A percentile compares a stretch with the other conserved stretches of the same genome.
phyloP scores from a whole-genome alignment of 805 yeast genomes.

The Candida piceae region DNA sequence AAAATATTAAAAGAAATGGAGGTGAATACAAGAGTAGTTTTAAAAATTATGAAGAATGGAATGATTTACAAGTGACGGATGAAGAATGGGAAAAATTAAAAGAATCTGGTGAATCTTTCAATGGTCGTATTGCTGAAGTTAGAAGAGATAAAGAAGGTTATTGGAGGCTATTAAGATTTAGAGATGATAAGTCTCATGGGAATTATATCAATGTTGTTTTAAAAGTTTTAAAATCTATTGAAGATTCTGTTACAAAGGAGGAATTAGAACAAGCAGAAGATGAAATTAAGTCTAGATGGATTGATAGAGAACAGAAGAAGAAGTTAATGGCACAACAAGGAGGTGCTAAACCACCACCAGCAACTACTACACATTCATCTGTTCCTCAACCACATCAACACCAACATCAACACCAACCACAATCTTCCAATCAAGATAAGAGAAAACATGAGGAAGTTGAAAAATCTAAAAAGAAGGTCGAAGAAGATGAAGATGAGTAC shows the following conservation, averaged over 20 bases:
- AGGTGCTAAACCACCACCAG: slow-evolving; percentile 14
- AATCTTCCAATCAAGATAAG: slow-evolving; percentile 5
- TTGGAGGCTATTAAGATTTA: slow-evolving; percentile 83
- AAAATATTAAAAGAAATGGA: slow-evolving; percentile 27
- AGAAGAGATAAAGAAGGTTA: slow-evolving; percentile 57
- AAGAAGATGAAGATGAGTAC: slow-evolving; percentile 23
- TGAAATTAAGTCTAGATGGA: slow-evolving; percentile 58
- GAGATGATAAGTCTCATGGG: slow-evolving; percentile 90
- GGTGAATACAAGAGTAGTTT: slow-evolving; percentile 30
- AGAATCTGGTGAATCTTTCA: slow-evolving; percentile 68
- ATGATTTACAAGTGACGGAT: slow-evolving; percentile 54
- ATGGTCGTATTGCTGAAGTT: slow-evolving; percentile 86
- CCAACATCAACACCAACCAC: slow-evolving; percentile 5
- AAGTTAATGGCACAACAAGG: slow-evolving; percentile 16
- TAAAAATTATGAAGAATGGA: slow-evolving; percentile 58
- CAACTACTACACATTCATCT: slow-evolving; percentile 9
- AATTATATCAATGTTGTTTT: slow-evolving; percentile 78
- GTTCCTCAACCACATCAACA: slow-evolving; percentile 2
- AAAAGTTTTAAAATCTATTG: slow-evolving; percentile 77
- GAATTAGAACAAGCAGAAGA: slow-evolving; percentile 60
- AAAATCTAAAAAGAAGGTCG: too few species aligned
- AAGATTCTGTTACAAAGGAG: slow-evolving; percentile 78
- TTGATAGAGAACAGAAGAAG: slow-evolving; percentile 41
- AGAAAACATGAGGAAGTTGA: too few species aligned
- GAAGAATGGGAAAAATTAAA: slow-evolving; percentile 81